Evolutionary conservation across 2,329 filamentous ascomycete species (phyloP).

Genomic region (Aureobasidium sp.): DNA sequence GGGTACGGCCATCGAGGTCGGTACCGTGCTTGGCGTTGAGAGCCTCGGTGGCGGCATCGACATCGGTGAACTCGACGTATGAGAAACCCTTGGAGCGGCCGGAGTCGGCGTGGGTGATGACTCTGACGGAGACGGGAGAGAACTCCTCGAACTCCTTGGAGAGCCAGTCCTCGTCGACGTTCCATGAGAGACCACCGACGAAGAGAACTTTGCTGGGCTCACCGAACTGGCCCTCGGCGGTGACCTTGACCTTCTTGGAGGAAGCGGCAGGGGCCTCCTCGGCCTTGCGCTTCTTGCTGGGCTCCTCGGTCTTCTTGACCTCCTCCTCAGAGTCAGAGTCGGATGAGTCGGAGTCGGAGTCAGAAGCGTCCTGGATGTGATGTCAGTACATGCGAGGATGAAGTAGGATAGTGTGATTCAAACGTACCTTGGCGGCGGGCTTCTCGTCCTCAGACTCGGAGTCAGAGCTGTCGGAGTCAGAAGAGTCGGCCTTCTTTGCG

Average conservation of each 20-base stretch:
- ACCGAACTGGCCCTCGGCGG: slow-evolving; percentile 37
- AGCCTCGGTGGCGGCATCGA: slow-evolving; percentile 61
- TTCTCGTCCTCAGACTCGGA: slow-evolving; percentile 24
- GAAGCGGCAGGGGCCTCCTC: slow-evolving; percentile 40
- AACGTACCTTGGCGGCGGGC: slow-evolving; percentile 24
- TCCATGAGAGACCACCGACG: slow-evolving; percentile 86
- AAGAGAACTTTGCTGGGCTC: slow-evolving; percentile 63
- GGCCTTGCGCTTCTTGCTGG: slow-evolving; percentile 30
- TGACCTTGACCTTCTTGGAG: slow-evolving; percentile 34
- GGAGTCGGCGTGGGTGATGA: slow-evolving; percentile 73
- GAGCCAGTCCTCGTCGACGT: slow-evolving; percentile 75
- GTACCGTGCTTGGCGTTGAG: slow-evolving; percentile 65
- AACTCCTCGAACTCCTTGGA: slow-evolving; percentile 73
- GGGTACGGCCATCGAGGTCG: slow-evolving; percentile 63
- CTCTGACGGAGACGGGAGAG: slow-evolving; percentile 62
- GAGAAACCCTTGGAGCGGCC: slow-evolving; percentile 86
- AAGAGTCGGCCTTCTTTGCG: slow-evolving; percentile 27
- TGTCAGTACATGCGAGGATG: not conserved
- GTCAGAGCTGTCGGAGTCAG: slow-evolving; percentile 17
- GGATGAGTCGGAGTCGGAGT: slow-evolving; percentile 17
- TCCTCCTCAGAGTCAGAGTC: slow-evolving; percentile 31
- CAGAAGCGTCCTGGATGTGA: slow-evolving; percentile 10
- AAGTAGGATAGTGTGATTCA: not conserved
- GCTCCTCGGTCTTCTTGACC: slow-evolving; percentile 34
- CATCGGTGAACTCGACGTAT: slow-evolving; percentile 75